phyloP scores from a whole-genome alignment of 2,329 filamentous ascomycete genomes.

The Clonostachys rhizophaga region DNA sequence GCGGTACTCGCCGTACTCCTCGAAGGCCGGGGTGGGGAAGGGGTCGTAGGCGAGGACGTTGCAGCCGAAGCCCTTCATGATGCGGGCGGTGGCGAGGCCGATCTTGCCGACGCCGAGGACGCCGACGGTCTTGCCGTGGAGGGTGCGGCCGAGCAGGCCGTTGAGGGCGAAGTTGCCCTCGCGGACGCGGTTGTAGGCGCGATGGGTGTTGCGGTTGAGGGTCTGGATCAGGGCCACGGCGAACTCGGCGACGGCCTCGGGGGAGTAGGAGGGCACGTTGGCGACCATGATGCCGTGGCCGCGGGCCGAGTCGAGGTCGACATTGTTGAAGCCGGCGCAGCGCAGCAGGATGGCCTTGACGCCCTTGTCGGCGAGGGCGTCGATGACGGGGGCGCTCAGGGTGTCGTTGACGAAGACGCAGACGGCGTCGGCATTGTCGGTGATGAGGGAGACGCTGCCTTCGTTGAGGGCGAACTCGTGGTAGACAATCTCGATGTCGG shows the following conservation, averaged over 20 bases:
- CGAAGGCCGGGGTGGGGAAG: conserved; percentile 42
- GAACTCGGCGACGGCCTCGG: conserved; percentile 67
- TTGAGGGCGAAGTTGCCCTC: conserved; percentile 66
- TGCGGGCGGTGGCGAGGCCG: conserved; percentile 55
- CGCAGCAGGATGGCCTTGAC: conserved; percentile 58
- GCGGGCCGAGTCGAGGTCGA: conserved; percentile 53
- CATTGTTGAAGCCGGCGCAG: conserved; percentile 66
- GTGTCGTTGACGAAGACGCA: conserved; percentile 67
- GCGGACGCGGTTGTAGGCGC: conserved; percentile 63
- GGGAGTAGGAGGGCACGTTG: conserved; percentile 64
- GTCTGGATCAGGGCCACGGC: conserved; percentile 64
- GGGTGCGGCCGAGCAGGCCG: conserved; percentile 56
- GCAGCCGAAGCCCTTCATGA: conserved; percentile 63
- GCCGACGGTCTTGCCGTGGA: conserved; percentile 62
- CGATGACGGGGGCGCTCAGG: conserved; percentile 44
- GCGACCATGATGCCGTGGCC: conserved; percentile 54
- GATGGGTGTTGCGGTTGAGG: conserved; percentile 63
- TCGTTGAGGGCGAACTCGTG: conserved; percentile 52
- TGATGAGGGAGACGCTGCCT: conserved; percentile 51
- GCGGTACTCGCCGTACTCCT: conserved; percentile 43
- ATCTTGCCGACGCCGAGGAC: conserved; percentile 63
- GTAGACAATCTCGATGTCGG: conserved; percentile 42
- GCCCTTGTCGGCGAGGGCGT: conserved; percentile 40
- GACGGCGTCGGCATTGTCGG: conserved; percentile 45
- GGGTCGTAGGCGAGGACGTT: conserved; percentile 57